phyloP scores from a whole-genome alignment of 1,284 basidiomycete genomes.

The Cutaneotrichosporon arboriforme region DNA sequence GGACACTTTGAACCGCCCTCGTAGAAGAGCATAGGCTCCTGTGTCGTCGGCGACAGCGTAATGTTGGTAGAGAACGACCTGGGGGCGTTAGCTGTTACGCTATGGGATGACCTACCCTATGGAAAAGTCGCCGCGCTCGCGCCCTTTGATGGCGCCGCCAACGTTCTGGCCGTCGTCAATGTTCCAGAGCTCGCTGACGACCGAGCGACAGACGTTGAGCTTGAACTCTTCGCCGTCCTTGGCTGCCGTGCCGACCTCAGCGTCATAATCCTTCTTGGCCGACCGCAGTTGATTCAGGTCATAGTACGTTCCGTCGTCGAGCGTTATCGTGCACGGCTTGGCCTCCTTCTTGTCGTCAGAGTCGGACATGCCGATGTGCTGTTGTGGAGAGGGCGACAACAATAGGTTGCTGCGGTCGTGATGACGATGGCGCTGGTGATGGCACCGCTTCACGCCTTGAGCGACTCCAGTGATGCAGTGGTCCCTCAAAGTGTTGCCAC shows the following conservation, averaged over 20 bases:
- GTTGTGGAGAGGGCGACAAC: not conserved
- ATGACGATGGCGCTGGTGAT: no score
- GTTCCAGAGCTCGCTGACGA: conserved; percentile 43
- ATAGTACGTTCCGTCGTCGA: conserved; percentile 43
- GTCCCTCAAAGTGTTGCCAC: no score
- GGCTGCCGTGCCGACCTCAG: conserved; percentile 18
- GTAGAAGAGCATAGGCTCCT: conserved; percentile 39
- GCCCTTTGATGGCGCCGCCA: conserved; percentile 39
- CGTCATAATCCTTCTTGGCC: conserved; percentile 33
- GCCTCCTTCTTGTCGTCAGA: not conserved
- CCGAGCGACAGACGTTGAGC: conserved; percentile 44
- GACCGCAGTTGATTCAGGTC: conserved; percentile 40
- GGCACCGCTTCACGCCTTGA: no score
- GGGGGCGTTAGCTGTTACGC: not conserved
- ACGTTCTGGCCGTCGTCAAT: conserved; percentile 38
- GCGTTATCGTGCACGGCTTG: conserved; percentile 35
- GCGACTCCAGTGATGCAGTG: no score
- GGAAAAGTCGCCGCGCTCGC: conserved; percentile 23
- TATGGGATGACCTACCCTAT: conserved; percentile 30
- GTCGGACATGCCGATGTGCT: not conserved
- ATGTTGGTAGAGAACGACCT: conserved; percentile 25
- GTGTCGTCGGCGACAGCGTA: conserved; percentile 34
- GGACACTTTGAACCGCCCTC: conserved; percentile 38
- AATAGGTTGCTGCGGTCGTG: no score
- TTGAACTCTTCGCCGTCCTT: conserved; percentile 25